These are phyloP conservation scores for Dothideomycetes sp. DNA, from an alignment of 2,329 filamentous ascomycete genomes.

Conservation along the genomic window DNA sequence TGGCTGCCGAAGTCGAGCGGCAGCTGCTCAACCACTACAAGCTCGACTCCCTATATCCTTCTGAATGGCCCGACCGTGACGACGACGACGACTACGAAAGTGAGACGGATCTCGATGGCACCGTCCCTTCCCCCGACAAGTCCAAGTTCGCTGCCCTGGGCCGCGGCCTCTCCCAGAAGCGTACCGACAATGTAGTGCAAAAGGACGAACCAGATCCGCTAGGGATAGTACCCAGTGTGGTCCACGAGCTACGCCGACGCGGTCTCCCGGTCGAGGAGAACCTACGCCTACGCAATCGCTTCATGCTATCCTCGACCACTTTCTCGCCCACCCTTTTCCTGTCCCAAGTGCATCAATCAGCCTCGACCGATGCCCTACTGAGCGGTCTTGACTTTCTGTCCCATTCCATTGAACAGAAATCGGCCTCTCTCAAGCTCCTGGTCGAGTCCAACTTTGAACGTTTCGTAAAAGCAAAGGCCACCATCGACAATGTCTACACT, in stretches of 20 bases:
- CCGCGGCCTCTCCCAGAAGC: constrained; percentile 51
- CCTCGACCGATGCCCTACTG: constrained; percentile 72
- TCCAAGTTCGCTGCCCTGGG: constrained; percentile 81
- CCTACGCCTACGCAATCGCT: constrained; percentile 62
- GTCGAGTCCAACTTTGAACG: constrained; percentile 98
- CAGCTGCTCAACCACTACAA: constrained; percentile 84
- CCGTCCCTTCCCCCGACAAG: constrained; percentile 32
- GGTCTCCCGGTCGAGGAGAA: constrained; percentile 82
- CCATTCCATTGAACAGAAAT: constrained; percentile 93
- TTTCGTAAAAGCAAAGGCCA: constrained; percentile 94
- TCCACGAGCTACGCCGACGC: constrained; percentile 64
- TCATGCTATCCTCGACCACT: constrained; percentile 87
- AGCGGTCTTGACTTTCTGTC: constrained; percentile 78
- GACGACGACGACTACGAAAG: constrained; percentile 69
- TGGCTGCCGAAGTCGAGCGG: constrained; percentile 61
- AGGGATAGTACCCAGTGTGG: constrained; percentile 79
- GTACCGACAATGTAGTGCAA: constrained; percentile 68
- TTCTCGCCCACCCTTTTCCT: constrained; percentile 90
- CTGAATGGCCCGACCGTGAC: constrained; percentile 78
- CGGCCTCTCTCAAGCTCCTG: constrained; percentile 86
- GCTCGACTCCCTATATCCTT: constrained; percentile 66
- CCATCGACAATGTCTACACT: constrained; percentile 96
- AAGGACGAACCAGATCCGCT: constrained; percentile 89
- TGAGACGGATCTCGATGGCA: constrained; percentile 36
- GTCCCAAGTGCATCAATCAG: constrained; percentile 79